Base-by-base conservation (phyloP, 176 grass and related monocot species). In the Chloris gayana region DNA sequence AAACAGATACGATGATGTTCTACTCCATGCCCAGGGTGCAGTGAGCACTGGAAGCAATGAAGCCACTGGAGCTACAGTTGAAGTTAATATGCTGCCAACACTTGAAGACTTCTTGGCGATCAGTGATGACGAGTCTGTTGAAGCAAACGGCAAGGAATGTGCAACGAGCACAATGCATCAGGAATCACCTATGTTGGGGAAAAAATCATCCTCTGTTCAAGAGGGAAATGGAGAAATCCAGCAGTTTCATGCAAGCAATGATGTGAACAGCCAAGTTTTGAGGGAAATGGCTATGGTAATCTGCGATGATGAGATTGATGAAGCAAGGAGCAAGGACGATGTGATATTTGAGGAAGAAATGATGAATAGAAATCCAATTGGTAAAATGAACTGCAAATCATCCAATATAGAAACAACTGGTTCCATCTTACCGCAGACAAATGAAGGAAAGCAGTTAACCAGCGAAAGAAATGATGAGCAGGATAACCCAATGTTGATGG, bases 331-430 rank as follows among this genome's bases (percentile, higher is more conserved):
- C 13, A 50, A 50, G 47, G 14, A 50, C 17, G 13, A 17, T 50
- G 15, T 50, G 47, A 18, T 50, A 18, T 34, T 75, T 42, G 73
- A 75, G 15, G 54, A 75, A 35, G 30, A 57, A 75, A 38, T 4
- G 4, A 61, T n/a, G 54, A 61, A 75, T 34, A 7, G 59, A 75
- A 35, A 15, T 75, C n/a, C n/a, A 33, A 4, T 59, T 7, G 10
- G 21, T 74, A 54, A 35, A 57, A 68, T 80, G 76, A 8, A 41
- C 41, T 21, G 25, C 7, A 86, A 85, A 64, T 64, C n/a, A n/a
- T n/a, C n/a, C n/a, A n/a, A n/a, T n/a, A n/a, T n/a, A n/a, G n/a
- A n/a, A n/a, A n/a, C n/a, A n/a, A n/a, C 37, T 12, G 67, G n/a
- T 45, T 51, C 66, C 33, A 61, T 71, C 67, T 78, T 50, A 32